Conservation (phyloP, 208 protist genomes). For the Strigomonas oncopelti region DNA sequence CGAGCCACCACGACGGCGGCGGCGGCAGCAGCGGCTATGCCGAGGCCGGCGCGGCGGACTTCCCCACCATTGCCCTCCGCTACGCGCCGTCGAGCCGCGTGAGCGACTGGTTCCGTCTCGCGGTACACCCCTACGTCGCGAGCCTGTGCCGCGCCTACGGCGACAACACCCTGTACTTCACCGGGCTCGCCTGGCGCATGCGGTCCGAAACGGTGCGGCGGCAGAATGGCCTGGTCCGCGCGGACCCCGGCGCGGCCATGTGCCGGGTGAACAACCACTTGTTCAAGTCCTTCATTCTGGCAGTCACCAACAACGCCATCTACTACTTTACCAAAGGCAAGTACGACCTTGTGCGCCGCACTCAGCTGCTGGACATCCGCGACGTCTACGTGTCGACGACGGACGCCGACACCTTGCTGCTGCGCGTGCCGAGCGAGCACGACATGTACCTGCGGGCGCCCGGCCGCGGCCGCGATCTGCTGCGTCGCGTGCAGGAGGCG, state of each 20-base stretch:
- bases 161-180: constrained; percentile 74
- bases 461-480: constrained; percentile 49
- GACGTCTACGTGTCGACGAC: constrained; percentile 28
- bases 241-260: constrained; percentile 30
- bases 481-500: constrained; percentile 48
- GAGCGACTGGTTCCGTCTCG: constrained; percentile 47
- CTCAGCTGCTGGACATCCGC: constrained; percentile 39
- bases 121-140: constrained; percentile 46
- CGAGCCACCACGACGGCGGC: neutral
- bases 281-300: constrained; percentile 51
- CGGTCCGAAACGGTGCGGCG: constrained; percentile 40
- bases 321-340: constrained; percentile 60
- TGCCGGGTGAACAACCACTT: constrained; percentile 39
- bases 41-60: constrained; percentile 33
- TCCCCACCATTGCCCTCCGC: constrained; percentile 49
- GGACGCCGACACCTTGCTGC: constrained; percentile 54
- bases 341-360: constrained; percentile 50
- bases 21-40: constrained; percentile 11
- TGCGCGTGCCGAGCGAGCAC: constrained; percentile 53
- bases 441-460: constrained; percentile 62
- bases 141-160: constrained; percentile 53
- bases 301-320: constrained; percentile 64
- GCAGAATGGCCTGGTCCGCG: constrained; percentile 17
- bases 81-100: constrained; percentile 27
- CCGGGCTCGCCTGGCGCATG: constrained; percentile 61